These are phyloP conservation scores for Melianthus villosus DNA, from an alignment of 441 rosid species.

Conservation along the genomic window DNA sequence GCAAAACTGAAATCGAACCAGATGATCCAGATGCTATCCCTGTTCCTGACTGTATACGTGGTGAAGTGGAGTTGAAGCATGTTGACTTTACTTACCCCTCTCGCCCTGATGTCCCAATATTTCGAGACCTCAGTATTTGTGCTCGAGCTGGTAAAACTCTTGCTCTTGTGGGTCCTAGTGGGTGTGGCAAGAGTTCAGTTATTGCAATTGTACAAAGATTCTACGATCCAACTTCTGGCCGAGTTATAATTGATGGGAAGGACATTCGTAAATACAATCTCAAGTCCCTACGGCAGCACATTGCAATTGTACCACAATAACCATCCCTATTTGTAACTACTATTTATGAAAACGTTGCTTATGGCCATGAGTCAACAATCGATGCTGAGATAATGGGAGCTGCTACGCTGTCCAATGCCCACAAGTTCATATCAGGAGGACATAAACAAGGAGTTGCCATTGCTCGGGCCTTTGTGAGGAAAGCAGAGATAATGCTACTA, in stretches of 20 bases:
- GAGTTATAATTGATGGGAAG: conserved; percentile 77
- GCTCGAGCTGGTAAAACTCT: conserved; percentile 89
- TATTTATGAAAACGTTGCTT: conserved; percentile 82
- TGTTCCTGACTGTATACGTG: conserved; percentile 73
- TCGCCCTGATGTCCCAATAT: conserved; percentile 69
- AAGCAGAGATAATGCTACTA: conserved; percentile 81
- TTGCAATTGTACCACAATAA: conserved; percentile 89
- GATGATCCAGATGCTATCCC: conserved; percentile 77
- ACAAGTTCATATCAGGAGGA: conserved; percentile 90
- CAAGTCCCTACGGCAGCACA: conserved; percentile 74
- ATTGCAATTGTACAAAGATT: conserved; percentile 65
- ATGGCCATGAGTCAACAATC: conserved; percentile 69
- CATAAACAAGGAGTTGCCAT: conserved; percentile 90
- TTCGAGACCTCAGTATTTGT: conserved; percentile 73
- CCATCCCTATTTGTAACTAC: conserved; percentile 83
- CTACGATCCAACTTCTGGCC: conserved; percentile 85
- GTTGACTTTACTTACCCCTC: conserved; percentile 94
- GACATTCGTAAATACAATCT: conserved; percentile 89
- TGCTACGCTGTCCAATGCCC: conserved; percentile 83
- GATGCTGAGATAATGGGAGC: conserved; percentile 90
- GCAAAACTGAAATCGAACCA: conserved; percentile 94
- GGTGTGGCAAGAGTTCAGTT: conserved; percentile 95
- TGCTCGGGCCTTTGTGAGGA: conserved; percentile 71
- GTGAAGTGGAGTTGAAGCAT: conserved; percentile 90
- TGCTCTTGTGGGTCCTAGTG: conserved; percentile 96